These are phyloP conservation scores for Chrysosporium keratinophilum DNA, from an alignment of 2,329 filamentous ascomycete genomes.

Conservation along the genomic window DNA sequence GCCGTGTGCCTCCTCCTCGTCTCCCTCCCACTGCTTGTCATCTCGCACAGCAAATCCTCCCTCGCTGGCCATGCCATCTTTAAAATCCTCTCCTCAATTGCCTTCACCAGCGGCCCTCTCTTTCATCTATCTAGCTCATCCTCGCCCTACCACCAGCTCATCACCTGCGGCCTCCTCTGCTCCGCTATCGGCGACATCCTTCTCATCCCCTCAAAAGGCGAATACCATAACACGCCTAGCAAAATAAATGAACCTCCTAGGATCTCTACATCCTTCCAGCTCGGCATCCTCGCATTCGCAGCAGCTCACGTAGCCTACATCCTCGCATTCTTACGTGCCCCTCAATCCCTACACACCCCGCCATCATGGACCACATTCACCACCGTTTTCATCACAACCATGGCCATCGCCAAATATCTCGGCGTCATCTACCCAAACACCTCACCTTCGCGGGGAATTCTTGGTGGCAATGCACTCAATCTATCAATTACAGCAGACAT, in stretches of 20 bases:
- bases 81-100: slow-evolving; percentile 24
- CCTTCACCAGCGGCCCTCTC: slow-evolving; percentile 22
- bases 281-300: slow-evolving; percentile 24
- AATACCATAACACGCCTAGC: slow-evolving; percentile 16
- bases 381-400: slow-evolving; percentile 17
- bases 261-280: slow-evolving; percentile 22
- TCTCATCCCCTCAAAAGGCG: slow-evolving; percentile 21
- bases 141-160: slow-evolving; percentile 17
- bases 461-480: slow-evolving; percentile 19
- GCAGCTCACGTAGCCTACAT: slow-evolving; percentile 25
- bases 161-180: slow-evolving; percentile 21
- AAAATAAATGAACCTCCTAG: not conserved
- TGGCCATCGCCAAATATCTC: slow-evolving; percentile 20
- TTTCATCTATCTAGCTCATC: slow-evolving; percentile 15
- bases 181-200: slow-evolving; percentile 23
- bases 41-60: slow-evolving; percentile 22
- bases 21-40: slow-evolving; percentile 21
- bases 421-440: slow-evolving; percentile 22
- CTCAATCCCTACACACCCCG: not conserved
- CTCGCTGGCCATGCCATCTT: slow-evolving; percentile 22
- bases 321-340: slow-evolving; percentile 21
- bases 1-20: slow-evolving; percentile 19
- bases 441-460: no score
- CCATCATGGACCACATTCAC: slow-evolving; percentile 15
- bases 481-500: slow-evolving; percentile 21